Base-by-base conservation (phyloP, 2,329 filamentous ascomycete species). In the Westerdykella ornata region DNA sequence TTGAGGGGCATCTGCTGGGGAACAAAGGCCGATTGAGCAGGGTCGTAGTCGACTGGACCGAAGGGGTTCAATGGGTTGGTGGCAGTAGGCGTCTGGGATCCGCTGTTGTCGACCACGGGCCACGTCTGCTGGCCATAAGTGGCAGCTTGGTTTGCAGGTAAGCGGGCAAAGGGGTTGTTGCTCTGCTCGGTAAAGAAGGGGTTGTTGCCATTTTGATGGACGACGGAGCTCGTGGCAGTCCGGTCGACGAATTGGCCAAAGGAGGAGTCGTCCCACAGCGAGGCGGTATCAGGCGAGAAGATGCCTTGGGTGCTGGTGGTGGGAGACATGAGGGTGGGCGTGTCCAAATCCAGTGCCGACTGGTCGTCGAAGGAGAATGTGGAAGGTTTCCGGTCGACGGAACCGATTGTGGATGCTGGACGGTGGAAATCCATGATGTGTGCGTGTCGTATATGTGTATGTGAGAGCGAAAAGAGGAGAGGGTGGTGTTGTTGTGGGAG, bases 41-140 rank as follows among this genome's bases (percentile, higher is more conserved):
- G 62, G 40, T 76, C 73, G 56, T 72, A 73, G 36, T 77, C 72
- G 30, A 70, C 65, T 26, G 62, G 60, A 29, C 71, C 67, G 55
- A 76, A 78, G 35, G 80, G 76, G 55, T 85, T 82, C 56, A 86
- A 85, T 39, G 80, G 81, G 59, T 85, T 88, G 49, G 78, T 72
- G 46, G 80, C 81, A 46, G 88, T 79, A 13, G 85, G 84, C 5
- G 86, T 90, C 64, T 80, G 83, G 47, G 85, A 78, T 39, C 80
- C 84, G 18, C 84, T 85, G 54, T 72, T 73, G 53, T 80, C 75
- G 62, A 82, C 32, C 33, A 68, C 74, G 37, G 80, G 71, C 84
- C 85, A 89, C 36, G 57, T 53, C 48, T 72, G 70, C 52, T 75
- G 72, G 43, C 66, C 66, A 48, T 74, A 70, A 48, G 60, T 63